These are phyloP conservation scores for Bacidia gigantensis DNA, from an alignment of 495 filamentous ascomycete species.

Conservation along the genomic window DNA sequence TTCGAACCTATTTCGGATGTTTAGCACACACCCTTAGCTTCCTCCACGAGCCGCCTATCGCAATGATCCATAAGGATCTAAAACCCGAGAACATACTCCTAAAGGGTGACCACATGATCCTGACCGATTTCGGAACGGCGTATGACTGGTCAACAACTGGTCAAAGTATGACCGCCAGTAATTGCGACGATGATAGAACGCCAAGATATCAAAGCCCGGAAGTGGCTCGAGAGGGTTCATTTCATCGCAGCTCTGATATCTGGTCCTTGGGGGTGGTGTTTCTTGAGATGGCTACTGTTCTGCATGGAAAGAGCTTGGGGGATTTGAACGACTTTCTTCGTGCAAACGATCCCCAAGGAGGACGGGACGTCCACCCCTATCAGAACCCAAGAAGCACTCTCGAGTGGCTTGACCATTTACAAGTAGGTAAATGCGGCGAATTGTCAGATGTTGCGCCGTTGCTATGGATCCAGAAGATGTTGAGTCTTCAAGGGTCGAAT, in stretches of 20 bases:
- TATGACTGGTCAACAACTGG: conserved; percentile 17
- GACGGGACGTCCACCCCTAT: not conserved
- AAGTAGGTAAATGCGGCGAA: not conserved
- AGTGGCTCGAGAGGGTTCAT: conserved; percentile 11
- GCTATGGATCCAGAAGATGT: conserved; percentile 9
- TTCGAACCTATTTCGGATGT: conserved; percentile 28
- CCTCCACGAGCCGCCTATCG: conserved; percentile 20
- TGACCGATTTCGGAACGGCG: conserved; percentile 32
- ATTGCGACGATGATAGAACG: conserved; percentile 15
- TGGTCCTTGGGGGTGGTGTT: conserved; percentile 32
- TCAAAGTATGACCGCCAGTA: conserved; percentile 14
- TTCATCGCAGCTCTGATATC: conserved; percentile 25
- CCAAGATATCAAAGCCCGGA: conserved; percentile 25
- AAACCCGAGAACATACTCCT: conserved; percentile 34
- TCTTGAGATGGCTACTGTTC: conserved; percentile 27
- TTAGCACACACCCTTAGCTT: conserved; percentile 24
- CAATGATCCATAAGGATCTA: conserved; percentile 26
- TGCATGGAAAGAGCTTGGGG: conserved; percentile 11
- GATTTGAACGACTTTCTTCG: conserved; percentile 7
- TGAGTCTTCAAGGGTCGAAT: not conserved
- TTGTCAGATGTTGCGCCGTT: conserved; percentile 11
- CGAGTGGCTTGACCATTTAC: conserved; percentile 9
- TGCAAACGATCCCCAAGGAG: not conserved
- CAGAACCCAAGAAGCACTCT: conserved; percentile 1
- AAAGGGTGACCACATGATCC: conserved; percentile 19